These are phyloP conservation scores for Lentinula novae-zelandiae DNA, from an alignment of 1,284 basidiomycete species.

Conservation along the genomic window DNA sequence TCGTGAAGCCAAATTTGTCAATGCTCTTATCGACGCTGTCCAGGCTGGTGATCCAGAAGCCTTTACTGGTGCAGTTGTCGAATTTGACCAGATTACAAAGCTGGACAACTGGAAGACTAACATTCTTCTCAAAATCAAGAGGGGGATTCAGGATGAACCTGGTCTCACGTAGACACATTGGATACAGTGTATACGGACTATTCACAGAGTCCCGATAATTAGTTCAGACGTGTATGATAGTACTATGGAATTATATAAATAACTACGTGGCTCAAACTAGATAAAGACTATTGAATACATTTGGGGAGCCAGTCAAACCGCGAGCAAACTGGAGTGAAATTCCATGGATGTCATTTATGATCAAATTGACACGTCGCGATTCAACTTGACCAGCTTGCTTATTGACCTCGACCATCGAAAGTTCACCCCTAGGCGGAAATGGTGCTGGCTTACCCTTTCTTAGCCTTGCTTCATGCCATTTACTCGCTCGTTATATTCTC, in stretches of 20 bases:
- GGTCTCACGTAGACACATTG: slow-evolving; percentile 35
- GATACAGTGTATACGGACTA: slow-evolving; percentile 3
- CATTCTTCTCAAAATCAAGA: slow-evolving; percentile 87
- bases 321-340: neutral
- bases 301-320: too few species aligned
- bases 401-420: neutral
- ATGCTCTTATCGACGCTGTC: slow-evolving; percentile 72
- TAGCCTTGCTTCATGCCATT: slow-evolving; percentile 53
- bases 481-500: slow-evolving; percentile 45
- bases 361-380: neutral
- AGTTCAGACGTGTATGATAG: neutral
- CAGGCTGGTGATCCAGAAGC: slow-evolving; percentile 76
- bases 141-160: slow-evolving; percentile 58
- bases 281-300: neutral
- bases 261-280: too few species aligned
- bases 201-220: neutral
- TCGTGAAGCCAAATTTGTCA: slow-evolving; percentile 86
- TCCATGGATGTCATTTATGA: too few species aligned
- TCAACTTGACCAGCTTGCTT: neutral
- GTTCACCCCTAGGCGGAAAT: neutral
- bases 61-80: slow-evolving; percentile 77
- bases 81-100: slow-evolving; percentile 87
- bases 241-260: neutral
- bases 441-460: slow-evolving; percentile 35
- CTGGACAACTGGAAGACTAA: slow-evolving; percentile 94